Base-by-base conservation (phyloP, 164 flowering plant species). In the Berberis thunbergii region DNA sequence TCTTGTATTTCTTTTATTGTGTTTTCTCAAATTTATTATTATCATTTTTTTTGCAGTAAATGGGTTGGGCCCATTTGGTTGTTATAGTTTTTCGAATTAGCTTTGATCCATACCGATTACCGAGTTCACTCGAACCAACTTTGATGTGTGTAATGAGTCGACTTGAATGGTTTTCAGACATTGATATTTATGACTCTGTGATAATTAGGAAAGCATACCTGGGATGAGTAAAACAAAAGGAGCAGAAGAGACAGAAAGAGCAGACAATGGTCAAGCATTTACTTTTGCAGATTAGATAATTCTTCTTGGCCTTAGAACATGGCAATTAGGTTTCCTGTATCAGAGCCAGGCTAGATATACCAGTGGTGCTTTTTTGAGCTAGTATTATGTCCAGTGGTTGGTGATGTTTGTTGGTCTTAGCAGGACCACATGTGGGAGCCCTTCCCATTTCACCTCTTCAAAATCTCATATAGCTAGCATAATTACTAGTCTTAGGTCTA, bases 241-340 rank as follows among this genome's bases (percentile, higher is more conserved):
- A 41, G 38, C 2, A 39, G 60, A 39, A 43, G 11, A 45, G 54
- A 62, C 56, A 57, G 49, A 65, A 53, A 38, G 59, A 26, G 60
- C 59, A 60, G 69, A 66, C 72, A 56, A 53, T 72, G 67, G 58
- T 72, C 65, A n/a, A 60, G 58, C 64, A 66, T 71, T 60, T 49
- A 72, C 57, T 67, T 70, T 60, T 41, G 45, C 49, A 54, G 48
- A 59, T 41, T 7, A 46, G 26, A 26, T 26, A 26, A 26, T 26
- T 26, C 66, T 39, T 70, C 72, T 70, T 43, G 68, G 68, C 77
- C 71, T 63, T 61, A 49, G 79, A 76, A 76, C 79, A 66, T 73
- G 79, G 67, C 57, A 57, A 67, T 48, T 48, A 41, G 42, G 43
- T 53, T 67, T 64, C 46, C 54, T 62, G 50, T 68, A 63, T 69